Conservation (phyloP, 345 rosid genomes). For the Boechera divaricarpa region DNA sequence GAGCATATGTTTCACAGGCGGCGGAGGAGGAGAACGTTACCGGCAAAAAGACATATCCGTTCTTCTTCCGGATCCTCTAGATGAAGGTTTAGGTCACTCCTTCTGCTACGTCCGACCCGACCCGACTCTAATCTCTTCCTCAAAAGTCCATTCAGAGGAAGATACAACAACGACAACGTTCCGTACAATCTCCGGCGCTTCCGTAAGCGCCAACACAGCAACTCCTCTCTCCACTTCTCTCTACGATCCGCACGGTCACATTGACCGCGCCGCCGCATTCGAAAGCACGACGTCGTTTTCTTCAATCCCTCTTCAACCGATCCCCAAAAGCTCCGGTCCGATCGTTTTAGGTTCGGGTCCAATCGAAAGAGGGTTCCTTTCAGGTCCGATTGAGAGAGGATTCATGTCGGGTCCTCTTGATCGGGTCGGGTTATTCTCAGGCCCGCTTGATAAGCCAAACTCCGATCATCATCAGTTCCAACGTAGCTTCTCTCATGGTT, state of each 20-base stretch:
- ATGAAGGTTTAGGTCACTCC: slow-evolving; percentile 88
- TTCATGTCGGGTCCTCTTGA: slow-evolving; percentile 88
- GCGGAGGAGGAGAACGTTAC: slow-evolving; percentile 53
- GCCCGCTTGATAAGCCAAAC: slow-evolving; percentile 55
- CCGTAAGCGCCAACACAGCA: slow-evolving; percentile 89
- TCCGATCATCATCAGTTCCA: slow-evolving; percentile 57
- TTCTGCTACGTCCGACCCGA: slow-evolving; percentile 88
- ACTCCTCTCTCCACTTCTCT: slow-evolving; percentile 89
- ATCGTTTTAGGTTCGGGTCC: slow-evolving; percentile 71
- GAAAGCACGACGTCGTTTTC: slow-evolving; percentile 84
- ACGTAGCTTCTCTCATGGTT: slow-evolving; percentile 80
- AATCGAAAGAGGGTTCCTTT: slow-evolving; percentile 72
- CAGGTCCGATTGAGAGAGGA: slow-evolving; percentile 88
- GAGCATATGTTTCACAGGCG: slow-evolving; percentile 64
- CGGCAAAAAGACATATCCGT: slow-evolving; percentile 53
- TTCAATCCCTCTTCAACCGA: slow-evolving; percentile 82
- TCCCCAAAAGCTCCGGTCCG: slow-evolving; percentile 71
- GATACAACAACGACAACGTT: slow-evolving; percentile 58
- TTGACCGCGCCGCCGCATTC: slow-evolving; percentile 78
- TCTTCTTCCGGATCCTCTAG: slow-evolving; percentile 59
- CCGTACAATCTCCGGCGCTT: slow-evolving; percentile 92
- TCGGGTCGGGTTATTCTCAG: slow-evolving; percentile 57
- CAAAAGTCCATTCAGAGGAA: slow-evolving; percentile 80
- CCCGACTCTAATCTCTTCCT: slow-evolving; percentile 56
- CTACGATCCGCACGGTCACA: slow-evolving; percentile 59